Base-by-base conservation (phyloP, 2,329 filamentous ascomycete genomes). In the Talaromyces sp. region DNA sequence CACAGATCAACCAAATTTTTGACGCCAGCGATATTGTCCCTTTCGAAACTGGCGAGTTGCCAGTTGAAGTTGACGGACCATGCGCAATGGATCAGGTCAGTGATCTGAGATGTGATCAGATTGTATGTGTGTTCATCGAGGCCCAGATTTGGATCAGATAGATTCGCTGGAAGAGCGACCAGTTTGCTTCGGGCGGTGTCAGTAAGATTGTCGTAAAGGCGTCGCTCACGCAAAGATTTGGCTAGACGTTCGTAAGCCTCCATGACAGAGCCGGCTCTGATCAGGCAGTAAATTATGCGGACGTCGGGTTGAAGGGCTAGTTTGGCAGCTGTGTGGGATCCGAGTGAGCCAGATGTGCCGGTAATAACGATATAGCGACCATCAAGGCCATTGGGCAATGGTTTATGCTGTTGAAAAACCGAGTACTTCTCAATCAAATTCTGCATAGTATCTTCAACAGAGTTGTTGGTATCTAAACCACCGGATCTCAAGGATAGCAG, bases 51-150 rank as follows among this genome's bases (percentile, higher is more conserved):
- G 45, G 74, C 75, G 1, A 89, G 77, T 3, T 82, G 80, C 62
- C 87, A 77, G 31, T 82, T 83, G 76, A 89, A 89, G 73, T 89
- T 89, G 19, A 89, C 87, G 1, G 83, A 80, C 87, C 87, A 89
- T 22, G 87, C 87, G 8, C 87, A 80, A 71, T 89, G 87, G 63
- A 90, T 82, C 19, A 91, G 2, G 16, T 59, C 56, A 13, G 56
- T 59, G 11, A 59, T 59, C 11, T 59, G 56, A 2, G 56, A 59
- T 19, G 37, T 22, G 10, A 59, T 45, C 10, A 59, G 37, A 6
- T 45, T 59, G 39, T 59, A 59, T n/a, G 56, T 59, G 37, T 45
- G 56, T 2, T 33, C 65, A 3, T 75, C 70, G 1, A 89, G 74
- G 1, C 85, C 86, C 1, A 89, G 79, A 8, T 73, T 70, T 2